These are phyloP conservation scores for Chamaecrista fasciculata DNA, from an alignment of 306 rosid species.

Conservation along the genomic window DNA sequence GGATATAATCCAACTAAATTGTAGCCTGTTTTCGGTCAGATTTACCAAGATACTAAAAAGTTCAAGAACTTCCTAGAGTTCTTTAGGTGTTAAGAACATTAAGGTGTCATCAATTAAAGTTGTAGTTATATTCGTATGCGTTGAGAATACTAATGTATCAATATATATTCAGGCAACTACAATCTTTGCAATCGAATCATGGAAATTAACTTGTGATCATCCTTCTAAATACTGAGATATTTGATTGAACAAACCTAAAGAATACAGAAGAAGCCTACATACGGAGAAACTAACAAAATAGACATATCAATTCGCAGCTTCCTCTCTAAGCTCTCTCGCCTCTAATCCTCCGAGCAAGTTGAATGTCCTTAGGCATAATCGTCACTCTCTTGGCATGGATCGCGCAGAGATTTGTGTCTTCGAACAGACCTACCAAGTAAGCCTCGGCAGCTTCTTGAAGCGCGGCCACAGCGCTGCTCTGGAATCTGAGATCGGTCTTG, in stretches of 20 bases:
- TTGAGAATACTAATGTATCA: no score
- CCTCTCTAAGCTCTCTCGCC: conserved; percentile 39
- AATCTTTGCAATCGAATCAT: not conserved
- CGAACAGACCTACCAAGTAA: conserved; percentile 37
- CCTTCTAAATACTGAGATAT: not conserved
- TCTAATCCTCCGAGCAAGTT: conserved; percentile 42
- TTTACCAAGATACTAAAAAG: no score
- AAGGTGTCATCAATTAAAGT: no score
- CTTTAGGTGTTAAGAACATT: no score
- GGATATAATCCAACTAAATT: no score
- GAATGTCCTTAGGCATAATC: conserved; percentile 48
- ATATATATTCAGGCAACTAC: not conserved
- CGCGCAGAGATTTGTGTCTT: conserved; percentile 39
- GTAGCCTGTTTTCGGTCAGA: no score
- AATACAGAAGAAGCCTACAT: not conserved
- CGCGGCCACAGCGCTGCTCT: conserved; percentile 41
- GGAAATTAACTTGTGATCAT: not conserved
- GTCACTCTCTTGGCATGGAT: conserved; percentile 45
- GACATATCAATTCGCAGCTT: not conserved
- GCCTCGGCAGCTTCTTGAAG: conserved; percentile 42
- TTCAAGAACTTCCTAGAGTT: no score
- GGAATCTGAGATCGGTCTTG: conserved; percentile 42
- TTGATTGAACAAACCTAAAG: no score
- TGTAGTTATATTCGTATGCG: no score
- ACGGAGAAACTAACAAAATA: not conserved